These are phyloP conservation scores for Blastobotrys ciferrii DNA, from an alignment of 1,139 yeast genomes.

Conservation along the genomic window DNA sequence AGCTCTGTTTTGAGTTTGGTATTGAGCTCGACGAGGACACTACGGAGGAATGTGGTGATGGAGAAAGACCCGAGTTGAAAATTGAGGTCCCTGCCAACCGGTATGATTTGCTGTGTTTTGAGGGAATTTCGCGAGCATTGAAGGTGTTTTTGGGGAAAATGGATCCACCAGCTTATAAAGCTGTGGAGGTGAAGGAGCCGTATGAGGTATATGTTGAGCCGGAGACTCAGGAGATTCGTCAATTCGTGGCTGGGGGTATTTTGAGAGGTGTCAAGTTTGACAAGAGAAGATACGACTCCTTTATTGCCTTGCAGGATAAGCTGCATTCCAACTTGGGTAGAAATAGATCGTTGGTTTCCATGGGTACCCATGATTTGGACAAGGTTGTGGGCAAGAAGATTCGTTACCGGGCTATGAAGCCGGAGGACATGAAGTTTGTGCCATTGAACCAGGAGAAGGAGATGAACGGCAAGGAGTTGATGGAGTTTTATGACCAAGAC, in stretches of 20 bases:
- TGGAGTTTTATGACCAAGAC: slow-evolving; percentile 90
- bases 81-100: slow-evolving; percentile 97
- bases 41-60: slow-evolving; percentile 35
- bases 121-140: slow-evolving; percentile 94
- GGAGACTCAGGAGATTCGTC: slow-evolving; percentile 73
- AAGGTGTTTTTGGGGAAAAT: slow-evolving; percentile 80
- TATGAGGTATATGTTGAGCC: slow-evolving; percentile 65
- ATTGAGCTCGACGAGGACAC: slow-evolving; percentile 96
- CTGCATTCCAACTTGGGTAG: slow-evolving; percentile 94
- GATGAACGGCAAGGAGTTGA: slow-evolving; percentile 72
- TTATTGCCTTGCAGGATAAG: slow-evolving; percentile 94
- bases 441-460: slow-evolving; percentile 84
- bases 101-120: slow-evolving; percentile 96
- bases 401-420: slow-evolving; percentile 74
- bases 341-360: slow-evolving; percentile 94
- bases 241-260: slow-evolving; percentile 92
- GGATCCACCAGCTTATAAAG: slow-evolving; percentile 62
- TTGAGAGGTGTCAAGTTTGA: slow-evolving; percentile 80
- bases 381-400: slow-evolving; percentile 80
- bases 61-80: slow-evolving; percentile 93
- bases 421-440: slow-evolving; percentile 63
- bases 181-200: slow-evolving; percentile 48
- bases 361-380: slow-evolving; percentile 96
- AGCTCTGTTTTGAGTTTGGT: slow-evolving; percentile 95
- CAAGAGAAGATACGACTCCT: slow-evolving; percentile 84